Conservation (phyloP, 2,329 filamentous ascomycete genomes). For the Chalaropsis thielavioides region DNA sequence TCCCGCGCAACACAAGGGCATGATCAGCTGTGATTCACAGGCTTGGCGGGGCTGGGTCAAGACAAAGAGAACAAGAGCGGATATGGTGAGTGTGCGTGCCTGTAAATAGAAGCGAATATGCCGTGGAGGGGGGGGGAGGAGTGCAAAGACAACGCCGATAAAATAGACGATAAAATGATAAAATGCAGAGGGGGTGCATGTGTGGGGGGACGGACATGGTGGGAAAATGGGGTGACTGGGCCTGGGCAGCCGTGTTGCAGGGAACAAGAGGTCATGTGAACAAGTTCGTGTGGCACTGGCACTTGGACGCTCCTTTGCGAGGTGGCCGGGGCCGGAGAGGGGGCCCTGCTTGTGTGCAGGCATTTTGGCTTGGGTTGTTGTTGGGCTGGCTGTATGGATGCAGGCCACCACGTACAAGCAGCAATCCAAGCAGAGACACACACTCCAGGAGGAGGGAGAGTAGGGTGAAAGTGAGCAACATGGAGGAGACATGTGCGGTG, state of each 20-base stretch:
- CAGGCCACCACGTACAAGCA: background rate
- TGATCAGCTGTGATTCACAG: constrained; percentile 2
- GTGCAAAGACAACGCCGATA: background rate
- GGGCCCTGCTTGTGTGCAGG: constrained; percentile 9
- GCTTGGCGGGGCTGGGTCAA: constrained; percentile 1
- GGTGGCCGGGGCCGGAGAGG: constrained; percentile 1
- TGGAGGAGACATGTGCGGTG: background rate
- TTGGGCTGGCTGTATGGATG: constrained; percentile 17
- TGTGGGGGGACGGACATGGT: background rate
- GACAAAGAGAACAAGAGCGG: background rate
- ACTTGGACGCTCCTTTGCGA: background rate
- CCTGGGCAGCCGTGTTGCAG: background rate
- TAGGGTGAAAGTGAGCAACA: background rate
- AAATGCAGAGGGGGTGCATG: background rate
- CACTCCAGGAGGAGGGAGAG: too few species aligned
- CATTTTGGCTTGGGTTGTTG: background rate
- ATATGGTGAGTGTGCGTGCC: background rate
- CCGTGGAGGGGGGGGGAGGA: background rate
- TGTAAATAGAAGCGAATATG: background rate
- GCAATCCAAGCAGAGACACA: background rate
- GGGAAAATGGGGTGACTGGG: background rate
- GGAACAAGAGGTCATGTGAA: constrained; percentile 1
- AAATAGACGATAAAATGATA: background rate
- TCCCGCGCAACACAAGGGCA: background rate
- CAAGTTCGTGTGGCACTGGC: constrained; percentile 9